Conservation (phyloP, 2,329 filamentous ascomycete species). For the Biscogniauxia marginata region DNA sequence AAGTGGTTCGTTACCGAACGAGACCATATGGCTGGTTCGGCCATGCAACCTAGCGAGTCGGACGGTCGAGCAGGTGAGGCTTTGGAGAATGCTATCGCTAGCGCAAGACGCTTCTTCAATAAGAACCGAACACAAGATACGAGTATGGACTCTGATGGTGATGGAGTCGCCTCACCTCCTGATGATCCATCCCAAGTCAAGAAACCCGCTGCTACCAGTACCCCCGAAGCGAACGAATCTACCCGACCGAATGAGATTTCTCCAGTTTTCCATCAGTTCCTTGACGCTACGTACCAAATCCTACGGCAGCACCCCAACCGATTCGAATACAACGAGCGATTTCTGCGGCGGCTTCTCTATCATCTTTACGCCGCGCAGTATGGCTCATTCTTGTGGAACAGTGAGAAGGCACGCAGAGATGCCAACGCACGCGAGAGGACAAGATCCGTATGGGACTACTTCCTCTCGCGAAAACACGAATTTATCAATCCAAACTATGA, state of each 20-base stretch:
- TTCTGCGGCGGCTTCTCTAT: constrained; percentile 83
- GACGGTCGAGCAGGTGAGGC: constrained; percentile 66
- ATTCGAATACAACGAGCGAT: constrained; percentile 96
- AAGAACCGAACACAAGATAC: constrained; percentile 64
- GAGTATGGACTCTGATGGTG: constrained; percentile 56
- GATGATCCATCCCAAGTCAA: constrained; percentile 32
- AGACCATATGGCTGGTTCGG: constrained; percentile 67
- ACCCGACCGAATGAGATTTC: constrained; percentile 89
- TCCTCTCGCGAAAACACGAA: constrained; percentile 74
- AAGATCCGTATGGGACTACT: constrained; percentile 93
- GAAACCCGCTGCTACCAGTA: constrained; percentile 31
- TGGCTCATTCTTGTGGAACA: constrained; percentile 94
- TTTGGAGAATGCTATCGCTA: constrained; percentile 80
- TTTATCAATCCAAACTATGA: constrained; percentile 85
- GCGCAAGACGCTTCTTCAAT: constrained; percentile 87
- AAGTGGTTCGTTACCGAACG: constrained; percentile 92
- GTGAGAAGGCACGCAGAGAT: constrained; percentile 81
- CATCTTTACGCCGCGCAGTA: constrained; percentile 96
- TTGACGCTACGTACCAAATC: constrained; percentile 91
- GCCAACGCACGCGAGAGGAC: constrained; percentile 68
- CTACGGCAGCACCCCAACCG: constrained; percentile 80
- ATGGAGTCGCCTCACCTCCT: constrained; percentile 25
- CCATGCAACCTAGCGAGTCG: constrained; percentile 60
- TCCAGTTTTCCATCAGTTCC: constrained; percentile 95
- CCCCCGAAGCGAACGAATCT: constrained; percentile 57